phyloP scores from a whole-genome alignment of 2,329 filamentous ascomycete species.

The Ophiocordyceps camponoti-saundersi region DNA sequence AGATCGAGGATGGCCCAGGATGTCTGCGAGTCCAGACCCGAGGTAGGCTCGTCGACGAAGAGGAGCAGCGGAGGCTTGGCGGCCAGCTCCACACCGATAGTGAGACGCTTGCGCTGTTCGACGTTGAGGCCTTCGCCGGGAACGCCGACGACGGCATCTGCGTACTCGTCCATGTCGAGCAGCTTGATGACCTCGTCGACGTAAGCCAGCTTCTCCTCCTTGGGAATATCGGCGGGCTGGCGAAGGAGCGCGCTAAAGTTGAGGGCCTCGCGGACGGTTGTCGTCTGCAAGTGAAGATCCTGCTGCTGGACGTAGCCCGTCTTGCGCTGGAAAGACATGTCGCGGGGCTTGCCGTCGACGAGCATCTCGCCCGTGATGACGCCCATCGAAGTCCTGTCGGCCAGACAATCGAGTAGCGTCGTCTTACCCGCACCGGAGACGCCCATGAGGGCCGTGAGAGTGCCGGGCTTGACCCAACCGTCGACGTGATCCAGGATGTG shows the following conservation, averaged over 20 bases:
- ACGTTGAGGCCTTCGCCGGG: constrained; percentile 72
- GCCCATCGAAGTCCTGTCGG: constrained; percentile 75
- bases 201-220: constrained; percentile 66
- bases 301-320: constrained; percentile 89
- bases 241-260: constrained; percentile 74
- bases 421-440: constrained; percentile 91
- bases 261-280: constrained; percentile 76
- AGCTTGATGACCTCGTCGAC: constrained; percentile 84
- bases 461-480: constrained; percentile 88
- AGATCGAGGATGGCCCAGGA: constrained; percentile 85
- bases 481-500: constrained; percentile 73
- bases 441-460: constrained; percentile 78
- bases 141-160: constrained; percentile 79
- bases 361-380: constrained; percentile 74
- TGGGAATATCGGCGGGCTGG: constrained; percentile 58
- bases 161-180: constrained; percentile 77
- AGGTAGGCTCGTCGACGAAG: constrained; percentile 90
- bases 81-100: constrained; percentile 89
- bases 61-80: constrained; percentile 80
- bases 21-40: constrained; percentile 82
- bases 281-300: constrained; percentile 71
- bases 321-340: constrained; percentile 76
- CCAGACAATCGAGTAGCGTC: constrained; percentile 72
- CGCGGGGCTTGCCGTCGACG: constrained; percentile 46
- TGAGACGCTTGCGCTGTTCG: constrained; percentile 59